phyloP scores from a whole-genome alignment of 768 basidiomycete species.

The Leccinum broughii region DNA sequence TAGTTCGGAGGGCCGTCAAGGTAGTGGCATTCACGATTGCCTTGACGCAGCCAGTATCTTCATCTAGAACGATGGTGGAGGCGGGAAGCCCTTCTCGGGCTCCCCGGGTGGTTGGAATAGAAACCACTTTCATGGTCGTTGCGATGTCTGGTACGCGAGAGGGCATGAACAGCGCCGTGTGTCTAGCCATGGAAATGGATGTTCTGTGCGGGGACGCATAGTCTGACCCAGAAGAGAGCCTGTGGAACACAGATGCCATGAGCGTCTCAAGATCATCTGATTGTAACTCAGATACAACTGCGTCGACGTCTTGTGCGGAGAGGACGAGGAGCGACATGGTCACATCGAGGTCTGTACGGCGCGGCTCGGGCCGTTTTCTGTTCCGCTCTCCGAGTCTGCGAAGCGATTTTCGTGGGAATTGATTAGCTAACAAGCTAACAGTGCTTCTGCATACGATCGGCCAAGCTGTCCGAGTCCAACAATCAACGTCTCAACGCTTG shows the following conservation, averaged over 20 bases:
- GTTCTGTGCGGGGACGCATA: conserved; percentile 56
- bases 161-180: conserved; percentile 83
- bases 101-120: conserved; percentile 51
- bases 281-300: conserved; percentile 44
- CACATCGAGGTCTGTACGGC: neutral
- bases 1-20: conserved; percentile 80
- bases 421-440: too few species aligned
- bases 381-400: too few species aligned
- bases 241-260: conserved; percentile 60
- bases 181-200: conserved; percentile 48
- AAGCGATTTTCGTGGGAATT: too few species aligned
- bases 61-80: conserved; percentile 75
- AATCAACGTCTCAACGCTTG: too few species aligned
- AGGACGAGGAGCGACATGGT: conserved; percentile 58
- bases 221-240: conserved; percentile 38
- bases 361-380: neutral
- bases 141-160: conserved; percentile 54
- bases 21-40: conserved; percentile 77
- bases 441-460: too few species aligned
- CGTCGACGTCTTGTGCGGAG: conserved; percentile 56
- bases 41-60: conserved; percentile 62
- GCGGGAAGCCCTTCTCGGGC: conserved; percentile 66
- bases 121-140: conserved; percentile 80
- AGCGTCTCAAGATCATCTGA: conserved; percentile 49
- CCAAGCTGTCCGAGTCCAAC: too few species aligned